These are phyloP conservation scores for Alopecurus myosuroides DNA, from an alignment of 176 grass and related monocot genomes.

Conservation along the genomic window DNA sequence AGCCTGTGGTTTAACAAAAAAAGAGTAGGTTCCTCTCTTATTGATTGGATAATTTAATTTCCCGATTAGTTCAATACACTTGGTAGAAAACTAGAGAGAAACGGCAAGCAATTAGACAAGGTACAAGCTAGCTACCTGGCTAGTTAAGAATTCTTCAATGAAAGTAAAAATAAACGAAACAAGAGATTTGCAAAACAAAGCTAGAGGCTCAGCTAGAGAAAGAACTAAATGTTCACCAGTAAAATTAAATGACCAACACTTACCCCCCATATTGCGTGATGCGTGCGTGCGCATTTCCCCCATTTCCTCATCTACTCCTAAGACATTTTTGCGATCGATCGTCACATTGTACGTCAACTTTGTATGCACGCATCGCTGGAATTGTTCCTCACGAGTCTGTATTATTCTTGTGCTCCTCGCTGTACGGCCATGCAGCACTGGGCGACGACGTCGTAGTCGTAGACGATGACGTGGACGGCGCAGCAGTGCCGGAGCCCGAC, in stretches of 20 bases:
- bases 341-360: neutral
- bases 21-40: slow-evolving; percentile 13
- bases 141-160: slow-evolving; percentile 9
- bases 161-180: slow-evolving; percentile 34
- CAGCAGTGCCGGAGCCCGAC: slow-evolving; percentile 7
- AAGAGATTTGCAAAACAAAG: neutral
- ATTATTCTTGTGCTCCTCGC: slow-evolving; percentile 29
- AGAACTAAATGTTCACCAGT: slow-evolving; percentile 18
- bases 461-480: slow-evolving; percentile 38
- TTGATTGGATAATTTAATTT: slow-evolving; percentile 41
- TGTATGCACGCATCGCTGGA: slow-evolving; percentile 5
- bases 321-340: neutral
- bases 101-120: neutral
- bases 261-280: slow-evolving; percentile 55
- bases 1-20: neutral
- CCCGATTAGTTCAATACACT: slow-evolving; percentile 22
- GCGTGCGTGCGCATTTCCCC: slow-evolving; percentile 9
- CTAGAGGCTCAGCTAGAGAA: neutral
- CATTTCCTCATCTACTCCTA: slow-evolving; percentile 13
- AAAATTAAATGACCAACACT: slow-evolving; percentile 28
- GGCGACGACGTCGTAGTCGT: slow-evolving; percentile 32
- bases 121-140: slow-evolving; percentile 8
- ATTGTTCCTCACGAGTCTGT: slow-evolving; percentile 20
- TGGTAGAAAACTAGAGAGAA: slow-evolving; percentile 3
- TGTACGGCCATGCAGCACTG: slow-evolving; percentile 48